Percentiles rank a stretch among this genome's conserved stretches.
These are phyloP conservation scores for Backusella tuberculispora DNA, from an alignment of 192 early-diverging fungal genomes.

Conservation along the genomic window DNA sequence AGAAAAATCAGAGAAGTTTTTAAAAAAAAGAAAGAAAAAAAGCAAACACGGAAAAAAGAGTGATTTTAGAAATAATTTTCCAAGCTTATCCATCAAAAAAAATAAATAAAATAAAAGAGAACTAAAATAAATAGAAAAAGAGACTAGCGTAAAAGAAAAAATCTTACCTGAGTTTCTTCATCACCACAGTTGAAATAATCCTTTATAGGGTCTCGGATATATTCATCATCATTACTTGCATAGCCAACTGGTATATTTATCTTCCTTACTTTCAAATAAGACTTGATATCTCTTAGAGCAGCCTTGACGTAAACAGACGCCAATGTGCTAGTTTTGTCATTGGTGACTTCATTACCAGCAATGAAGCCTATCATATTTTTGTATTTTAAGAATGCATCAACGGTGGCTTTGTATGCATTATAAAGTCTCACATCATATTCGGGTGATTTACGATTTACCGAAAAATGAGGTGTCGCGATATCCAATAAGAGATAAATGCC, in stretches of 20 bases:
- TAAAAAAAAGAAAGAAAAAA: background rate
- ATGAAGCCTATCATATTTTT: constrained; percentile 69
- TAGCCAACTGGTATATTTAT: constrained; percentile 75
- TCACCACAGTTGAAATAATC: constrained; percentile 75
- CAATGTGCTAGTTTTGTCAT: constrained; percentile 59
- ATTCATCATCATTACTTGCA: constrained; percentile 73
- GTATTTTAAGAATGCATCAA: constrained; percentile 71
- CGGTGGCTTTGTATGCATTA: constrained; percentile 58
- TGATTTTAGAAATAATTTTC: background rate
- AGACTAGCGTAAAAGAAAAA: background rate
- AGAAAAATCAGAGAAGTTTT: background rate
- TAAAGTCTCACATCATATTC: constrained; percentile 59
- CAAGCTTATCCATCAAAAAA: background rate
- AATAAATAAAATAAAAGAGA: background rate
- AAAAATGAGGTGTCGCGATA: constrained; percentile 58
- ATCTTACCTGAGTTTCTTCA: constrained; percentile 45
- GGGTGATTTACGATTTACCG: constrained; percentile 70
- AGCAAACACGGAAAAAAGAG: background rate
- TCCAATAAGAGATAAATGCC: constrained; percentile 79
- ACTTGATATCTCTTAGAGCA: constrained; percentile 67
- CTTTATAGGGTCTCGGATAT: constrained; percentile 66
- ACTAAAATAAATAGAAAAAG: background rate
- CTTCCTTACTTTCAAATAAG: constrained; percentile 55
- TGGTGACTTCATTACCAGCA: constrained; percentile 79
- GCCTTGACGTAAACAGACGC: constrained; percentile 73